A percentile compares a stretch with the other conserved stretches of the same genome.
phyloP scores from a whole-genome alignment of 768 basidiomycete genomes.

The Fistulinella prunicolor region DNA sequence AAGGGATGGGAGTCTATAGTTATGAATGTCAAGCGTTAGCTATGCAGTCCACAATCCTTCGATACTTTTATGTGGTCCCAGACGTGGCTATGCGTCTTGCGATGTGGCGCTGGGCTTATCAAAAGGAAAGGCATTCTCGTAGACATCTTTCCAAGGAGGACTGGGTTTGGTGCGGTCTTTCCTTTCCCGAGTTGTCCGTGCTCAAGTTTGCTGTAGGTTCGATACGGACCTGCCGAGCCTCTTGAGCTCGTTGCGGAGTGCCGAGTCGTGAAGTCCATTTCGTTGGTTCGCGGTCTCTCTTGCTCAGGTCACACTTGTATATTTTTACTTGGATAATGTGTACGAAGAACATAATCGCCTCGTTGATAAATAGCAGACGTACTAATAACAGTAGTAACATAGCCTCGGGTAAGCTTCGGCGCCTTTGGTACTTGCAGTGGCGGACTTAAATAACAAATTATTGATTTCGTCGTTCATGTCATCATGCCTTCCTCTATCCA shows the following conservation, averaged over 20 bases:
- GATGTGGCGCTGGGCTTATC: constrained; percentile 7
- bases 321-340: too few species aligned
- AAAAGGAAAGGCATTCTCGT: constrained; percentile 7
- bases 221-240: constrained; percentile 19
- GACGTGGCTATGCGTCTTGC: not conserved
- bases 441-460: not conserved
- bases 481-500: constrained; percentile 8
- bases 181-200: not conserved
- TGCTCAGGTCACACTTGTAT: too few species aligned
- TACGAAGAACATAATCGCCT: too few species aligned
- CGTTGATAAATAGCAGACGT: too few species aligned
- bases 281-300: not conserved
- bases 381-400: too few species aligned
- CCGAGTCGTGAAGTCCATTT: too few species aligned
- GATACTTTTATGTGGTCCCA: constrained; percentile 25
- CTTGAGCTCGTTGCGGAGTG: not conserved
- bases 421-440: not conserved
- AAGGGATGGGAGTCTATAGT: accelerated
- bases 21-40: constrained; percentile 1
- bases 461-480: not conserved
- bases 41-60: constrained; percentile 21
- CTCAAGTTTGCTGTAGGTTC: constrained; percentile 11
- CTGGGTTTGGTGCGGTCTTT: constrained; percentile 23
- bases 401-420: too few species aligned
- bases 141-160: not conserved